Evolutionary conservation across 768 basidiomycete genomes (phyloP), one percentile per base, ranked within the genome.

Genomic region (Collybiopsis confluens): DNA sequence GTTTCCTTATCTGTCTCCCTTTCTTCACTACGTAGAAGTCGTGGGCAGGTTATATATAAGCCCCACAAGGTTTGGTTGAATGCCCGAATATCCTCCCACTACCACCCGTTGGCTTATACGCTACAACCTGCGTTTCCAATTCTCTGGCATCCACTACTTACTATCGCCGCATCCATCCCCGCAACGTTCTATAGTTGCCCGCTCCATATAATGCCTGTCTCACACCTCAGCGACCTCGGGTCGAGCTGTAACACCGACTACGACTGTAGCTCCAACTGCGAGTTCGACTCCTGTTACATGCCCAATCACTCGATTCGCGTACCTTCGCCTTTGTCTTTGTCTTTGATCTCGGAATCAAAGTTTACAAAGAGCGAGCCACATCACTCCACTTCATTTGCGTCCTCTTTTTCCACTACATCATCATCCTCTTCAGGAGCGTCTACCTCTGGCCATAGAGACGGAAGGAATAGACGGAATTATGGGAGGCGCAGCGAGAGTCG

Each of bases 41-140:
- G 47, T 48, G 47, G 47, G 47, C 47, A 36, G 47, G 35, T 48
- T 38, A 48, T 48, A 48, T 48, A 48, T 48, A 48, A 48, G 35
- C 47, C 36, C 47, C 47, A 48, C 47, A 37, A 37, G 47, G 47
- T 48, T 48, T 30, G 33, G 9, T 38, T 40, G n/a, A 18, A 48
- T 48, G 47, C 30, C 35, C 33, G 33, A 48, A 37, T 15, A 21
- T 15, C 30, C 35, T 36, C 10, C 47, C 47, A 16, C 35, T 35
- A 18, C n/a, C 35, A 48, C 47, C 18, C 35, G 37, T 36, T 21
- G 47, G 10, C 27, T 33, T 33, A 35, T 13, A n/a, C 9, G 10
- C 21, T 30, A n/a, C 9, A 18, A 26, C 33, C 13, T 3, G 33
- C 45, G n/a, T 5, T 18, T 33, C 27, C 27, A 30, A 30, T 46